These are phyloP conservation scores for Coemansia sp. DNA, from an alignment of 192 early-diverging fungal genomes.

Conservation along the genomic window DNA sequence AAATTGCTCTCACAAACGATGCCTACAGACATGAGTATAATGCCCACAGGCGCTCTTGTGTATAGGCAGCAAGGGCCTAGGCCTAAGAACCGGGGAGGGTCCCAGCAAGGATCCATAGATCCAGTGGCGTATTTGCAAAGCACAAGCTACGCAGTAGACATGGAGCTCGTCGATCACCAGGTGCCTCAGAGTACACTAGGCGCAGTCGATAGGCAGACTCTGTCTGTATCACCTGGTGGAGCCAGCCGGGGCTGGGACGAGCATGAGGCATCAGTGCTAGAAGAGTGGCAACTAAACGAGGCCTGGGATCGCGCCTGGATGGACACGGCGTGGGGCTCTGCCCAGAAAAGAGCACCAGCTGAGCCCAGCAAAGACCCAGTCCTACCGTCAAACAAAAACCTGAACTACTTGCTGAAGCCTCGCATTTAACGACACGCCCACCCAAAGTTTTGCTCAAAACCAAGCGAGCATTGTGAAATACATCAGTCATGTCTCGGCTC, in stretches of 20 bases:
- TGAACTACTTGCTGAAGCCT: constrained; percentile 49
- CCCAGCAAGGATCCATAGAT: constrained; percentile 7
- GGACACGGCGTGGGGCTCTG: constrained; percentile 44
- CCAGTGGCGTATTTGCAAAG: constrained; percentile 42
- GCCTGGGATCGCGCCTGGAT: constrained; percentile 55
- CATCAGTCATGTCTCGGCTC: not conserved
- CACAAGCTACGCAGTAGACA: constrained; percentile 38
- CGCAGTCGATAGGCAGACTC: not conserved
- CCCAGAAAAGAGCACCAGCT: constrained; percentile 15
- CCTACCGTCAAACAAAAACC: constrained; percentile 40
- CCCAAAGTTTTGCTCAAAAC: not conserved
- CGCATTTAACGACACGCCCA: constrained; percentile 21
- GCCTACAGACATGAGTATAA: constrained; percentile 38
- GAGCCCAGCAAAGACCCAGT: constrained; percentile 22
- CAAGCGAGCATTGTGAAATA: not conserved
- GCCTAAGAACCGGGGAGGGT: constrained; percentile 5
- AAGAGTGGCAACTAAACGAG: constrained; percentile 54
- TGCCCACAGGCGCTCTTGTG: not conserved
- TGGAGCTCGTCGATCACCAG: constrained; percentile 31
- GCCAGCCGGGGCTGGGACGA: constrained; percentile 35
- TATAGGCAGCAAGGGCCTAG: not conserved
- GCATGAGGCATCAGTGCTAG: constrained; percentile 43
- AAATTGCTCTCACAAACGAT: constrained; percentile 36
- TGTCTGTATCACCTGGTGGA: constrained; percentile 14
- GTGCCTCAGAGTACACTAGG: constrained; percentile 11